These are phyloP conservation scores for Arthrobotrys pseudoclavata DNA, from an alignment of 2,329 filamentous ascomycete species.

Conservation along the genomic window DNA sequence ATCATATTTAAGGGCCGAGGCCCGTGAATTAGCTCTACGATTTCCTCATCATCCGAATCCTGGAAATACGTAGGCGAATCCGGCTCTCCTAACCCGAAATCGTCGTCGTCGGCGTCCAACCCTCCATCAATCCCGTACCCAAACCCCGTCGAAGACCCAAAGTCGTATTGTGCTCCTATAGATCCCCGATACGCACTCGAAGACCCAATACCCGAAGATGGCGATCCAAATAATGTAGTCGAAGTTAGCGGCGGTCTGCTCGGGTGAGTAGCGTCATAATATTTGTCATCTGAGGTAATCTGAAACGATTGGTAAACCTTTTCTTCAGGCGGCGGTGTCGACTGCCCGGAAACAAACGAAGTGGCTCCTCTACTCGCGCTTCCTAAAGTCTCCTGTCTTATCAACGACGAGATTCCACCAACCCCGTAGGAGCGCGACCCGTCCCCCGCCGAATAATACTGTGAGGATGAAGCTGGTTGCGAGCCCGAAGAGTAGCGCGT, in stretches of 20 bases:
- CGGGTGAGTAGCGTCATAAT: slow-evolving; percentile 35
- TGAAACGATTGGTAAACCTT: slow-evolving; percentile 42
- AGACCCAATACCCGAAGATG: slow-evolving; percentile 2
- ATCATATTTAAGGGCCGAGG: slow-evolving; percentile 37
- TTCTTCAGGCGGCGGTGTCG: slow-evolving; percentile 52
- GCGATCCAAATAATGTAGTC: slow-evolving; percentile 45
- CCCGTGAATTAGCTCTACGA: slow-evolving; percentile 29
- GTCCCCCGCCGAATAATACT: slow-evolving; percentile 53
- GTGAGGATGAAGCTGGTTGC: slow-evolving; percentile 56
- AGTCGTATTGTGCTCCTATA: slow-evolving; percentile 44
- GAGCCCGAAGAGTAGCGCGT: slow-evolving; percentile 55
- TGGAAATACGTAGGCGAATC: slow-evolving; percentile 37
- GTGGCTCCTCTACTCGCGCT: slow-evolving; percentile 22
- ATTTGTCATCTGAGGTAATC: slow-evolving; percentile 51
- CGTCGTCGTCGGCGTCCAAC: slow-evolving; percentile 49
- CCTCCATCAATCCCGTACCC: slow-evolving; percentile 43
- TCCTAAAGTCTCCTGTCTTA: slow-evolving; percentile 37
- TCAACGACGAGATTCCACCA: slow-evolving; percentile 54
- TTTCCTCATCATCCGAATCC: slow-evolving; percentile 53
- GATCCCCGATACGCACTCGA: slow-evolving; percentile 22
- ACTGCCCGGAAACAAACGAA: slow-evolving; percentile 36
- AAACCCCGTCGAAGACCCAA: slow-evolving; percentile 21
- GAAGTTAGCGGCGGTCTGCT: slow-evolving; percentile 39
- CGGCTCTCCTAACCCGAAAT: slow-evolving; percentile 26
- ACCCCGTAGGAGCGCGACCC: slow-evolving; percentile 43